A percentile compares a stretch with the other conserved stretches of the same genome.
Conservation (phyloP, 371 early-diverging fungal genomes). For the Lichtheimia ramosa region DNA sequence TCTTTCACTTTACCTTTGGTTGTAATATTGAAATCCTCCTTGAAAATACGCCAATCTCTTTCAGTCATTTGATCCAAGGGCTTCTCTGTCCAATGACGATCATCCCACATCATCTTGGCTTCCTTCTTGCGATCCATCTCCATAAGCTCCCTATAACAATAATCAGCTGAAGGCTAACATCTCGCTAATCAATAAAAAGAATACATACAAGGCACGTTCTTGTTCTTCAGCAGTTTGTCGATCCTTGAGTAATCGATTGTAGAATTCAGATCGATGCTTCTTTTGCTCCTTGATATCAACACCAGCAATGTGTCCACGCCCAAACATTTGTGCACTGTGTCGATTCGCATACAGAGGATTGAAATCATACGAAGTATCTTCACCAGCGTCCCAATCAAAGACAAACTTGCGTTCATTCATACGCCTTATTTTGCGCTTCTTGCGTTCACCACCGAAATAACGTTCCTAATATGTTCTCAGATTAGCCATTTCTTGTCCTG, state of each 20-base stretch:
- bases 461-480: slow-evolving; percentile 55
- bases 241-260: slow-evolving; percentile 63
- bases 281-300: slow-evolving; percentile 82
- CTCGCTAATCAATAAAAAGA: not conserved
- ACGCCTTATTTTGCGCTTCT: slow-evolving; percentile 75
- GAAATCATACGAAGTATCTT: slow-evolving; percentile 93
- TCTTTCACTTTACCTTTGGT: slow-evolving; percentile 72
- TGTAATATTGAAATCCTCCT: slow-evolving; percentile 94
- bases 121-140: slow-evolving; percentile 69
- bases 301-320: slow-evolving; percentile 91
- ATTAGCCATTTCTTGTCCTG: not conserved
- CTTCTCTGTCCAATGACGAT: slow-evolving; percentile 95
- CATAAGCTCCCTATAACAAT: slow-evolving; percentile 53
- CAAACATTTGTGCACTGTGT: slow-evolving; percentile 85
- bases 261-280: slow-evolving; percentile 68
- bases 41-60: slow-evolving; percentile 98
- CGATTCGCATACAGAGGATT: slow-evolving; percentile 86
- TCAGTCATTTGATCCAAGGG: slow-evolving; percentile 90
- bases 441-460: slow-evolving; percentile 85
- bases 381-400: slow-evolving; percentile 95
- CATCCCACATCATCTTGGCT: slow-evolving; percentile 75
- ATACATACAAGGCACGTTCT: slow-evolving; percentile 59
- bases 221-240: slow-evolving; percentile 70
- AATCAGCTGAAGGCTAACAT: not conserved
- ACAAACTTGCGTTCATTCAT: slow-evolving; percentile 93